phyloP scores from a whole-genome alignment of 202 grass and related monocot genomes.

The Elaeis oleifera region DNA sequence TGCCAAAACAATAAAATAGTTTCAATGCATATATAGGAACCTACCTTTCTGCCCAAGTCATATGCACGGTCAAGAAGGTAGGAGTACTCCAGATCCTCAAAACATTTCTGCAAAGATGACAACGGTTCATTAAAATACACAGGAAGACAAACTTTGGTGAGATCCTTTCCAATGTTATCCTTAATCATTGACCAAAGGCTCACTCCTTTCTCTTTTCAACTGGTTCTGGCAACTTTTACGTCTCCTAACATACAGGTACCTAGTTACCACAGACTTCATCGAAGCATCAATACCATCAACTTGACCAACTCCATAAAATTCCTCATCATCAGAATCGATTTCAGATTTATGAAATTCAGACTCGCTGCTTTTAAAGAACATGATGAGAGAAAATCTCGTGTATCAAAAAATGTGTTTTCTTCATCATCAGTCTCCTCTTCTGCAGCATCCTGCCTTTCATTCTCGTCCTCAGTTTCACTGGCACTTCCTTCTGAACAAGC shows the following conservation, averaged over 20 bases:
- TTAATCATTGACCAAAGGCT: conserved; percentile 99
- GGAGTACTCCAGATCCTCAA: conserved; percentile 96
- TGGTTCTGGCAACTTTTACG: conserved; percentile 89
- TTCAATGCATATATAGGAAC: conserved; percentile 13
- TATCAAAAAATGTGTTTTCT: conserved; percentile 86
- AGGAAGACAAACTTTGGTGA: conserved; percentile 93
- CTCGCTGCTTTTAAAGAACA: conserved; percentile 79
- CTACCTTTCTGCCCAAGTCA: conserved; percentile 91
- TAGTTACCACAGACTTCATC: conserved; percentile 71
- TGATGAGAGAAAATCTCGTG: conserved; percentile 91
- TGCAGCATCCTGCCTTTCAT: conserved; percentile 78
- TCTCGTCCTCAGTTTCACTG: conserved; percentile 91
- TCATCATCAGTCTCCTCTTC: conserved; percentile 94
- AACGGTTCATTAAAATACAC: conserved; percentile 98
- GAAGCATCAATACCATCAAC: conserved; percentile 64
- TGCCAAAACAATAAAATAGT: background rate
- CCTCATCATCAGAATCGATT: conserved; percentile 70
- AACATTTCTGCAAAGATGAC: conserved; percentile 90
- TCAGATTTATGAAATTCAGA: conserved; percentile 85
- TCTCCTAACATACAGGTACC: conserved; percentile 71
- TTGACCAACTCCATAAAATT: conserved; percentile 38
- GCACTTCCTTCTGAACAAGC: conserved; percentile 77
- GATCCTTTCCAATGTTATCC: conserved; percentile 98
- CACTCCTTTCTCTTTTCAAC: conserved; percentile 96
- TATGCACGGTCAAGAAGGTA: conserved; percentile 88